Evolutionary conservation across 2,329 filamentous ascomycete genomes (phyloP), one percentile per base, ranked within the genome.

Genomic region (Penicillium sp.): DNA sequence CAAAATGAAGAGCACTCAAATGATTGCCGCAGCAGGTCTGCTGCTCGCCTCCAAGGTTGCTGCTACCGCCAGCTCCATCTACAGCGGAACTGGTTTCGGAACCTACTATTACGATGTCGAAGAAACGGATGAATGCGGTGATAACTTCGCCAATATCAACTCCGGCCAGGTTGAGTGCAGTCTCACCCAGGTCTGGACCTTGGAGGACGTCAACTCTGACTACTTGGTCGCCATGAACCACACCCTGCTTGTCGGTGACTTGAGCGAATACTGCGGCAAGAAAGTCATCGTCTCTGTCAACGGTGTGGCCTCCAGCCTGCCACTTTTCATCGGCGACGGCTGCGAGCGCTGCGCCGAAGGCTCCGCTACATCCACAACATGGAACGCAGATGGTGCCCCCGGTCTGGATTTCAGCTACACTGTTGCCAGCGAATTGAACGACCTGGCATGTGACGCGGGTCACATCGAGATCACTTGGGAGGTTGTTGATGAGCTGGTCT

Each of bases 221-320:
- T 57, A 57, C 50, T 33, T 57, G 18, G 55, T 57, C 3, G 55
- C 55, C 49, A 57, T 57, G 55, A 57, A 57, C 49, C 55, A 57
- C 20, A 35, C 49, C 4, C 33, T 53, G 23, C 55, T 57, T 9
- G 8, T 57, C 33, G 35, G 21, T 26, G 55, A 53, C 20, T 43
- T 57, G 55, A 43, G 49, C 11, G 42, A 23, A 43, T 57, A 57
- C 45, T 57, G 55, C 45, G 55, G 55, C 33, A 57, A 57, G 26
- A 33, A 40, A 28, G 55, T 57, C 5, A 47, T 52, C 2, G 55
- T 57, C 20, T 52, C 55, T 18, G 55, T 57, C 21, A 57, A 57
- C 12, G 55, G 55, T 12, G 55, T 57, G 11, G 24, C 43, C 0
- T 57, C 55, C 30, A 43, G 47, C 21, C 24, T 57, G 9, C 55